phyloP scores from a whole-genome alignment of 176 grass and related monocot genomes.

The Tuctoria greenei region DNA sequence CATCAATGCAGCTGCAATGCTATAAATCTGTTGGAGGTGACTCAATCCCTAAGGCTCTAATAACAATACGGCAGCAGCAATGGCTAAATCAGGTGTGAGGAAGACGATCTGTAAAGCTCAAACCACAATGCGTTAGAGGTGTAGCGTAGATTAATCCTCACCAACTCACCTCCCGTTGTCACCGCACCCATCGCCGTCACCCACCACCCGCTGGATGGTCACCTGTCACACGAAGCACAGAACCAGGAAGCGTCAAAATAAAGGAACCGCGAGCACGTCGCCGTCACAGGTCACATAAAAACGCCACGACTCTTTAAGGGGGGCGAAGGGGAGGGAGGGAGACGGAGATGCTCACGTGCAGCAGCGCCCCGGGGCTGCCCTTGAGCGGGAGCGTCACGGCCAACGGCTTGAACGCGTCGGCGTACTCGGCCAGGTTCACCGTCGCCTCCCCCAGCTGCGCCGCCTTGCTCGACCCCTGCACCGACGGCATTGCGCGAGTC shows the following conservation, averaged over 20 bases:
- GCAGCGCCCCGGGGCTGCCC: slow-evolving; percentile 60
- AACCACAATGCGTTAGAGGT: slow-evolving; percentile 21
- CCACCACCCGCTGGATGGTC: slow-evolving; percentile 86
- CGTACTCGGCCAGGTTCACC: slow-evolving; percentile 83
- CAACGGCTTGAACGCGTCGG: slow-evolving; percentile 76
- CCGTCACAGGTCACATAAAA: slow-evolving; percentile 57
- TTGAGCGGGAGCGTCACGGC: slow-evolving; percentile 72
- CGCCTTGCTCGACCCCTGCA: slow-evolving; percentile 76
- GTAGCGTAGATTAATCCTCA: slow-evolving; percentile 50
- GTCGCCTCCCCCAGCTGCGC: slow-evolving; percentile 77
- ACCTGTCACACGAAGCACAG: slow-evolving; percentile 69
- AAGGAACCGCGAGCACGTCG: slow-evolving; percentile 46
- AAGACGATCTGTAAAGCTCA: slow-evolving; percentile 51
- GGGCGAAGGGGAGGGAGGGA: background rate
- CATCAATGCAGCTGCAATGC: slow-evolving; percentile 23
- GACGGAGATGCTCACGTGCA: slow-evolving; percentile 76
- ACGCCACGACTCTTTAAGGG: slow-evolving; percentile 41
- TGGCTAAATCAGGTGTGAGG: slow-evolving; percentile 7
- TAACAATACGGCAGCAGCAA: slow-evolving; percentile 32
- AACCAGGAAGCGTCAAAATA: slow-evolving; percentile 43
- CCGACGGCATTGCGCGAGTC: slow-evolving; percentile 35
- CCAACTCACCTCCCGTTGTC: slow-evolving; percentile 66
- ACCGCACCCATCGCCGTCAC: slow-evolving; percentile 63
- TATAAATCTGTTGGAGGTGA: slow-evolving; percentile 43
- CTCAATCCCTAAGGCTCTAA: slow-evolving; percentile 35